Conservation (phyloP, 2,329 filamentous ascomycete genomes). For the Fusarium sp. region DNA sequence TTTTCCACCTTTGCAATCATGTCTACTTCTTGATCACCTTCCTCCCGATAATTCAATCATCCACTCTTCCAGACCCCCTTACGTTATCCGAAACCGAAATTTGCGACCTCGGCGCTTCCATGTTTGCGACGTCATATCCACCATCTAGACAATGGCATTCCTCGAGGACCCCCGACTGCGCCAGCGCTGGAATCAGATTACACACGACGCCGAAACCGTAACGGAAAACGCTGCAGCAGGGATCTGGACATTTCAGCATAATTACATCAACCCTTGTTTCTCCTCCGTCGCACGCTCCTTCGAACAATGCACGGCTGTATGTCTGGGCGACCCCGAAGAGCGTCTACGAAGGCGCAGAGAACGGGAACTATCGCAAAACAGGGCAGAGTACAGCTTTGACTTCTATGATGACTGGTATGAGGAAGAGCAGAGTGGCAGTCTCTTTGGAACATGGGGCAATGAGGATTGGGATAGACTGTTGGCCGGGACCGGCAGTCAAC, state of each 20-base stretch:
- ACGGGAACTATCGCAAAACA: constrained; percentile 69
- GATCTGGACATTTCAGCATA: constrained; percentile 90
- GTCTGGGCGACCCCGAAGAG: constrained; percentile 81
- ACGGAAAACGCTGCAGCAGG: constrained; percentile 93
- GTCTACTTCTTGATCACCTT: constrained; percentile 24
- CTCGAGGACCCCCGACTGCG: constrained; percentile 89
- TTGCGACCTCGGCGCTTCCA: constrained; percentile 31
- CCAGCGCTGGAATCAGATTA: constrained; percentile 93
- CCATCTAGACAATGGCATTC: constrained; percentile 66
- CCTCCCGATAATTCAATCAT: not conserved
- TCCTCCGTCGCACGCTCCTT: constrained; percentile 75
- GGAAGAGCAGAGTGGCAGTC: constrained; percentile 67
- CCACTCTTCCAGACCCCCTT: constrained; percentile 1
- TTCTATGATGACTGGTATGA: constrained; percentile 98
- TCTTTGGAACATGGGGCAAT: constrained; percentile 81
- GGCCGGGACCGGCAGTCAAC: constrained; percentile 73
- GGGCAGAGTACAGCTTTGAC: constrained; percentile 90
- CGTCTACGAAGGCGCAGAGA: constrained; percentile 78
- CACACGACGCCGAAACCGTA: constrained; percentile 89
- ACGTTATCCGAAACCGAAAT: constrained; percentile 1
- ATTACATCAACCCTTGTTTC: constrained; percentile 88
- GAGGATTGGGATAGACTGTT: constrained; percentile 90
- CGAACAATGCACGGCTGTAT: constrained; percentile 80
- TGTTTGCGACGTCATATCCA: constrained; percentile 50
- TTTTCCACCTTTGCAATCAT: constrained; percentile 35